Evolutionary conservation across 768 basidiomycete species (phyloP).

Genomic region (Tylopilus sp.): DNA sequence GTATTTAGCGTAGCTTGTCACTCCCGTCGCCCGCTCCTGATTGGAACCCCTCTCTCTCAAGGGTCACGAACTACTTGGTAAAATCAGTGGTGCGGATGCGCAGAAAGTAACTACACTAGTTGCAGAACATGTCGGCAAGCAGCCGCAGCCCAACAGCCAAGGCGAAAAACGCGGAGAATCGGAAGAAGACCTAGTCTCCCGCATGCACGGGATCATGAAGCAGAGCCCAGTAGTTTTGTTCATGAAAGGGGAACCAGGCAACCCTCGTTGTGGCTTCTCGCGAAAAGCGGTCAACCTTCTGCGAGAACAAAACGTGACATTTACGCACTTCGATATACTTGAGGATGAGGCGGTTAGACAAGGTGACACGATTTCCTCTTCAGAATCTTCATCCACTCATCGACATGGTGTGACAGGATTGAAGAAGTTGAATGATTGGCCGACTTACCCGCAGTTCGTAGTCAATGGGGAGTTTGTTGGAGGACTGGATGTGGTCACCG

Average conservation of each 20-base stretch:
- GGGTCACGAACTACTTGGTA: constrained; percentile 85
- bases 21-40: not conserved
- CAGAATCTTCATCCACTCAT: constrained; percentile 4
- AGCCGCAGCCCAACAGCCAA: constrained; percentile 1
- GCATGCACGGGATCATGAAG: constrained; percentile 72
- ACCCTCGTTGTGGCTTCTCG: constrained; percentile 84
- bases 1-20: constrained; percentile 14
- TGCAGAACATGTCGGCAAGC: constrained; percentile 47
- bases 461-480: constrained; percentile 90
- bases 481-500: constrained; percentile 89
- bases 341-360: constrained; percentile 77
- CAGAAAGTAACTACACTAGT: constrained; percentile 57
- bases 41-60: constrained; percentile 28
- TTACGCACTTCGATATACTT: constrained; percentile 81
- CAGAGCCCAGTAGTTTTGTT: constrained; percentile 78
- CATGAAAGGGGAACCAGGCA: constrained; percentile 84
- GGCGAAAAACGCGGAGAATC: constrained; percentile 46
- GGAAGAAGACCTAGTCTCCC: constrained; percentile 59
- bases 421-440: constrained; percentile 83
- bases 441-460: constrained; percentile 84
- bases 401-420: constrained; percentile 48
- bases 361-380: constrained; percentile 42
- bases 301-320: constrained; percentile 59
- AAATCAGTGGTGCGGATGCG: constrained; percentile 80
- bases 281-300: constrained; percentile 69